Conservation (phyloP, 352 stramenopile species). For the Elongisporangium prolatum region DNA sequence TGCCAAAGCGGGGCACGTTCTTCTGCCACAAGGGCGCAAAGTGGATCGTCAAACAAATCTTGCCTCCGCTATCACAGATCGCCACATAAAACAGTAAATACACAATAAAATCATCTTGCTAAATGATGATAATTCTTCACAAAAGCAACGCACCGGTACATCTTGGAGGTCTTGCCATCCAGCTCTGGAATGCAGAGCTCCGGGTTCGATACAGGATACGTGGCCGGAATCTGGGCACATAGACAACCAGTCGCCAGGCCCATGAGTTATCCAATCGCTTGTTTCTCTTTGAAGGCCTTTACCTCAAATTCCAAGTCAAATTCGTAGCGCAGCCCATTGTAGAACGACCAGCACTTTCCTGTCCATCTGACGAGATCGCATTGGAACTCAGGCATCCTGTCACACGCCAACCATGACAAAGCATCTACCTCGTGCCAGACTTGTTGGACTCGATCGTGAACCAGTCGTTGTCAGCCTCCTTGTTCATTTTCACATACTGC, state of each 20-base stretch:
- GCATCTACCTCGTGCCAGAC: conserved; percentile 47
- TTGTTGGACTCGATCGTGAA: conserved; percentile 88
- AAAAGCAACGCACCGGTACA: conserved; percentile 81
- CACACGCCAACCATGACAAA: not conserved
- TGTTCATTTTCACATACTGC: conserved; percentile 89
- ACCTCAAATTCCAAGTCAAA: conserved; percentile 86
- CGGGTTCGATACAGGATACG: conserved; percentile 77
- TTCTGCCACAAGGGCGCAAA: conserved; percentile 88
- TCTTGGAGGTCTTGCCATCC: conserved; percentile 89
- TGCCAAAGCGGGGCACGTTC: conserved; percentile 84
- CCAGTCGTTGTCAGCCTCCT: conserved; percentile 88
- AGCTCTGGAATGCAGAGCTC: conserved; percentile 85
- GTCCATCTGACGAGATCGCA: conserved; percentile 33
- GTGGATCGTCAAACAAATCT: conserved; percentile 88
- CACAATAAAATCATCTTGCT: too few species aligned
- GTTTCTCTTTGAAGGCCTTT: not conserved
- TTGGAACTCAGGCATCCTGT: not conserved
- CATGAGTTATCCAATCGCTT: not conserved
- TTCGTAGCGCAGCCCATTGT: conserved; percentile 84
- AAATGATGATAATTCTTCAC: too few species aligned
- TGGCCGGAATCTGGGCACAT: conserved; percentile 57
- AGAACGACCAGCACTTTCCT: conserved; percentile 86
- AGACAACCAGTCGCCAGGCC: not conserved
- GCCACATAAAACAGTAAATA: not conserved
- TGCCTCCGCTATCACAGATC: conserved; percentile 42